Conservation (phyloP, 176 grass and related monocot genomes). For the Oryza meyeriana region DNA sequence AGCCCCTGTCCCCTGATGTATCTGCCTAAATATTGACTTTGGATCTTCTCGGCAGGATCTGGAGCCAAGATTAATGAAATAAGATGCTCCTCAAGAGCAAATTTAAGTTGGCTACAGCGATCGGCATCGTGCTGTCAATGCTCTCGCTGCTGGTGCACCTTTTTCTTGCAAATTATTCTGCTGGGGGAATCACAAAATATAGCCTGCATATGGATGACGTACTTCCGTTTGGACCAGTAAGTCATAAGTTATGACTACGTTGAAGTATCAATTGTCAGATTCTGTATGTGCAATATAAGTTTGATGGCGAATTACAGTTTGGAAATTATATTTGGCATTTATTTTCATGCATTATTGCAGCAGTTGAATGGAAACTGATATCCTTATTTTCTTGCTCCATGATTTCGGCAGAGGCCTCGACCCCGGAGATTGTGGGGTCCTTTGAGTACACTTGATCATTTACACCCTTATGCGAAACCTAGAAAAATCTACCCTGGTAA, state of each 20-base stretch:
- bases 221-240: conserved; percentile 65
- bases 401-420: conserved; percentile 54
- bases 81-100: conserved; percentile 95
- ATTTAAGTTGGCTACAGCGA: conserved; percentile 79
- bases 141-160: conserved; percentile 86
- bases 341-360: background rate
- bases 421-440: conserved; percentile 85
- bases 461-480: conserved; percentile 68
- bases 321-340: background rate
- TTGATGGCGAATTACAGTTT: background rate
- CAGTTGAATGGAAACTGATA: conserved; percentile 5
- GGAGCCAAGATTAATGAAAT: conserved; percentile 50
- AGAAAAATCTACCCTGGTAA: conserved; percentile 71
- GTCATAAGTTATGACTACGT: conserved; percentile 8
- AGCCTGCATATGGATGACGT: conserved; percentile 58
- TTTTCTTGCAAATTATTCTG: conserved; percentile 84
- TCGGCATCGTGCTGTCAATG: conserved; percentile 76
- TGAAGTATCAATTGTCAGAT: background rate
- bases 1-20: too few relatives aligned
- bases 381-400: conserved; percentile 4
- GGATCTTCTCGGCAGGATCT: conserved; percentile 31
- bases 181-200: conserved; percentile 56
- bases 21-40: background rate
- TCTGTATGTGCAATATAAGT: background rate
- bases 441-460: conserved; percentile 51